Conservation (phyloP, 345 rosid genomes). For the Salix viminalis region DNA sequence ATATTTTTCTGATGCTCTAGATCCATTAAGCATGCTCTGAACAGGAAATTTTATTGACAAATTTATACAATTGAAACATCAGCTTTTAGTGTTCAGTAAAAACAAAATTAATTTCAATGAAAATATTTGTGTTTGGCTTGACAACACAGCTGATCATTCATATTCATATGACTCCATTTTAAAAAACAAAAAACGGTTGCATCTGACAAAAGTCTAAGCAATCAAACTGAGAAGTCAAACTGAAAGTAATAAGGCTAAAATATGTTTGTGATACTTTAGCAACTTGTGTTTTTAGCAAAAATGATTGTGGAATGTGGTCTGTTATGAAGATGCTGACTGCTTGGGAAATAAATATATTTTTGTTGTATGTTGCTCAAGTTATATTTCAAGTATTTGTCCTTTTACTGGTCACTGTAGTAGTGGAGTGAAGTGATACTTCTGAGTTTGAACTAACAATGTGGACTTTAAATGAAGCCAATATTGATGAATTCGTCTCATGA, state of each 20-base stretch:
- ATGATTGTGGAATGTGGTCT: neutral
- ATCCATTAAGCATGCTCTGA: neutral
- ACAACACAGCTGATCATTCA: neutral
- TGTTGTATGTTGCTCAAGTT: neutral
- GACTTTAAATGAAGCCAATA: neutral
- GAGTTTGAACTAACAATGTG: neutral
- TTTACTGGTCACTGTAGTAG: neutral
- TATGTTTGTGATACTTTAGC: neutral
- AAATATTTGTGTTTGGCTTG: neutral
- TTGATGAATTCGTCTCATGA: neutral
- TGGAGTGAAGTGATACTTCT: neutral
- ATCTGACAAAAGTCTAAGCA: neutral
- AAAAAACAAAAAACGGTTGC: neutral
- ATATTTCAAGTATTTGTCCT: neutral
- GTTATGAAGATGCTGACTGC: neutral
- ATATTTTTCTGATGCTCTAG: slow-evolving; percentile 7
- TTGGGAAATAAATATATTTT: neutral
- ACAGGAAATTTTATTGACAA: neutral
- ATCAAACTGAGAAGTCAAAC: neutral
- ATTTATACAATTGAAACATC: neutral
- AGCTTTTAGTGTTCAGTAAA: neutral
- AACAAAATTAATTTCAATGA: neutral
- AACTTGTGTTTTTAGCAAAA: neutral
- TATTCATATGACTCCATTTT: neutral
- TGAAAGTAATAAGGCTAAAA: neutral